Conservation (phyloP, 2,329 filamentous ascomycete species). For the Alternaria atra region DNA sequence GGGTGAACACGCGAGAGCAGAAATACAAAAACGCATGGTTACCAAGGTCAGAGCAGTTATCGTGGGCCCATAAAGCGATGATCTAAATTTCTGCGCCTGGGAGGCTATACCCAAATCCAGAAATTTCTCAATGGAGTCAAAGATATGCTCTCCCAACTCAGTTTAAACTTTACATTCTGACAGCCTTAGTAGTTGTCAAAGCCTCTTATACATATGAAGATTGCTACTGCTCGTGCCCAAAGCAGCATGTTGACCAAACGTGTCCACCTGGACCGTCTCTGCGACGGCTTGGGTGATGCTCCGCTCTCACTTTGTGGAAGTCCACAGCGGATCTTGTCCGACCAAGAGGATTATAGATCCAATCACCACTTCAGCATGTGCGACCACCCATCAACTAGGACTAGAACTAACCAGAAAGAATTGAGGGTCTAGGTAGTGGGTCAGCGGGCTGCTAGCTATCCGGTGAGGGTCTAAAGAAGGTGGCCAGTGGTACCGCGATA, state of each 20-base stretch:
- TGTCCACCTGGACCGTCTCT: neutral
- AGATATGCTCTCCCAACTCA: too few relatives aligned
- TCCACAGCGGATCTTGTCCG: neutral
- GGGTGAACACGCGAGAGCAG: too few relatives aligned
- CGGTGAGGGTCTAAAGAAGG: neutral
- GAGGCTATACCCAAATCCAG: too few relatives aligned
- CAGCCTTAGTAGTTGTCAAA: neutral
- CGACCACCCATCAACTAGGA: neutral
- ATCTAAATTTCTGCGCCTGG: too few relatives aligned
- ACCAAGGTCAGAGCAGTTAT: too few relatives aligned
- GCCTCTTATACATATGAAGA: neutral
- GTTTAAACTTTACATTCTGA: neutral
- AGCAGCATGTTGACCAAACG: neutral
- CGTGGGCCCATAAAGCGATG: too few relatives aligned
- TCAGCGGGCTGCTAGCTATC: neutral
- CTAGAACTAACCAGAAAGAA: neutral
- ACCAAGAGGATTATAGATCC: neutral
- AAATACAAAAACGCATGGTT: too few relatives aligned
- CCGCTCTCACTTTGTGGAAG: neutral
- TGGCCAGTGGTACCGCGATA: too few relatives aligned
- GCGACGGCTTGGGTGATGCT: neutral
- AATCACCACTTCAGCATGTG: neutral
- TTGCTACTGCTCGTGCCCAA: neutral
- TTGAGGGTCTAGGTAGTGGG: neutral
- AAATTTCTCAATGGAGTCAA: too few relatives aligned